Conservation (phyloP, 345 rosid species). For the Hibiscus trionum region DNA sequence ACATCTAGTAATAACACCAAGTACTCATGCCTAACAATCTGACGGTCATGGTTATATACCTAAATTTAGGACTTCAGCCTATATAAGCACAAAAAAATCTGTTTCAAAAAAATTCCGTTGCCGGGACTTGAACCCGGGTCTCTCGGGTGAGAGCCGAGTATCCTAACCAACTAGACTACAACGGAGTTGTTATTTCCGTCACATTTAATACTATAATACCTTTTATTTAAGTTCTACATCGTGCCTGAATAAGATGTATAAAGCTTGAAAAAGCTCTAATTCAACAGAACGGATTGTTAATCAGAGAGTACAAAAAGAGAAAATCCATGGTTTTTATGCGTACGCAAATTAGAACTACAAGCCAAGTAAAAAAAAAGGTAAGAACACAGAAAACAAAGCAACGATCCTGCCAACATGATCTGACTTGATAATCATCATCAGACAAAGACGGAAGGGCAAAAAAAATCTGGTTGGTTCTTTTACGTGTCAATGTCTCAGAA, state of each 20-base stretch:
- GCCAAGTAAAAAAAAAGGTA: background rate
- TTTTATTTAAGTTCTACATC: background rate
- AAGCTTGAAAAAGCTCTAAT: too few relatives aligned
- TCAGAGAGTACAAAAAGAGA: too few relatives aligned
- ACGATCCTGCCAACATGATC: background rate
- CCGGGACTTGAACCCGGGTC: slow-evolving; percentile 70
- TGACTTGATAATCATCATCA: background rate
- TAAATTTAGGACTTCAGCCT: too few relatives aligned
- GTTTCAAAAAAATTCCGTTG: slow-evolving; percentile 31
- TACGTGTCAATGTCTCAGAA: background rate
- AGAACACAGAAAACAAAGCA: background rate
- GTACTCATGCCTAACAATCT: too few relatives aligned
- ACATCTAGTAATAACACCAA: background rate
- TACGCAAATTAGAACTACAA: background rate
- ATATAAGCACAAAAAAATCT: too few relatives aligned
- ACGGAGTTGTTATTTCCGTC: background rate
- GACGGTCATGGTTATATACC: too few relatives aligned
- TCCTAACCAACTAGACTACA: slow-evolving; percentile 62
- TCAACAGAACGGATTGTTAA: too few relatives aligned
- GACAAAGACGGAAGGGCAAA: background rate
- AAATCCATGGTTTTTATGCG: background rate
- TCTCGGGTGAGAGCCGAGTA: slow-evolving; percentile 72
- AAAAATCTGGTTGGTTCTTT: background rate
- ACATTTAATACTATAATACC: background rate
- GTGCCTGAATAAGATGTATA: too few relatives aligned